Conservation (phyloP, 345 rosid species). For the Camelina hispida region DNA sequence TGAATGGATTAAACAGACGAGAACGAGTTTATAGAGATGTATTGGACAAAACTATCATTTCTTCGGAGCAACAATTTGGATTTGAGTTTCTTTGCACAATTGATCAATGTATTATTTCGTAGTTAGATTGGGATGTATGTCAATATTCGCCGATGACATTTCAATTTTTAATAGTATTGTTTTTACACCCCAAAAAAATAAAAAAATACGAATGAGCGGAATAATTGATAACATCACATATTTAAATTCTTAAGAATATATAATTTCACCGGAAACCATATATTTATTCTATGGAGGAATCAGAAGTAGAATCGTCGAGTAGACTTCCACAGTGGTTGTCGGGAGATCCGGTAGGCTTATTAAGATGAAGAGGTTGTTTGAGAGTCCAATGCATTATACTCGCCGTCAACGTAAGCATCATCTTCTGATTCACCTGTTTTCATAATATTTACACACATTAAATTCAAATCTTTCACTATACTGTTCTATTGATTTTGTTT, state of each 20-base stretch:
- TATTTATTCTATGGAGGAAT: slow-evolving; percentile 69
- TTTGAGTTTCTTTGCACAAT: no score
- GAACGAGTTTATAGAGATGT: no score
- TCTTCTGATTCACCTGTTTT: slow-evolving; percentile 93
- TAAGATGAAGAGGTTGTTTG: slow-evolving; percentile 72
- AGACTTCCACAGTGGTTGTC: slow-evolving; percentile 71
- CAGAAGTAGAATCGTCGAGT: slow-evolving; percentile 73
- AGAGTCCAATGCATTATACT: slow-evolving; percentile 94
- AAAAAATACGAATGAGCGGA: not conserved
- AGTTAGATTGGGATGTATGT: not conserved
- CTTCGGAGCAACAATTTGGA: no score
- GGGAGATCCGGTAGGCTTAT: slow-evolving; percentile 57
- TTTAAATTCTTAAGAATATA: slow-evolving; percentile 1
- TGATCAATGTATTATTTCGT: not conserved
- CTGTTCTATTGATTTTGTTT: not conserved
- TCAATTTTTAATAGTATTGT: slow-evolving; percentile 21
- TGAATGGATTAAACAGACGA: no score
- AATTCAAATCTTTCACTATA: not conserved
- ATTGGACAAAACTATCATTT: no score
- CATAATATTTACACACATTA: not conserved
- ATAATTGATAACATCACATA: slow-evolving; percentile 8
- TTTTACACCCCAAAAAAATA: slow-evolving; percentile 24
- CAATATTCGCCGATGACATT: slow-evolving; percentile 6
- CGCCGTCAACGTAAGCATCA: slow-evolving; percentile 92
- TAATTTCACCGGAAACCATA: slow-evolving; percentile 25